Conservation (phyloP, 2,329 filamentous ascomycete genomes). For the Nannizziopsis arthrosporioides region DNA sequence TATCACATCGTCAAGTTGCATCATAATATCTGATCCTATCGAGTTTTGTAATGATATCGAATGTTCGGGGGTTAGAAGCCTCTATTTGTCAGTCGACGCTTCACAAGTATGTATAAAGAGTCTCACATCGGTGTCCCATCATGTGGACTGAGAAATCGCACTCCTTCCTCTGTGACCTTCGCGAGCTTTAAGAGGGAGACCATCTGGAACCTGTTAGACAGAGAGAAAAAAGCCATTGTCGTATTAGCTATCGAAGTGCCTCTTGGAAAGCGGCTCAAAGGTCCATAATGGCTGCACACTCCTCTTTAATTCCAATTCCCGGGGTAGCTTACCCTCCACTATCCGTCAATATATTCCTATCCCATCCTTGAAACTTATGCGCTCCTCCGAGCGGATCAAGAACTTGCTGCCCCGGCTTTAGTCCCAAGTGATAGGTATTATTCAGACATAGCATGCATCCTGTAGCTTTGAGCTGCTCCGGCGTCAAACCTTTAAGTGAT, state of each 20-base stretch:
- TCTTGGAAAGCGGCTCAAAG: not conserved
- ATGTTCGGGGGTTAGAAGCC: constrained; percentile 88
- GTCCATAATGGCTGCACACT: not conserved
- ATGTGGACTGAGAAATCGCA: constrained; percentile 90
- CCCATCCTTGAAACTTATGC: constrained; percentile 90
- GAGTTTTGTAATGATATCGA: constrained; percentile 93
- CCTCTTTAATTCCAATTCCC: too few relatives aligned
- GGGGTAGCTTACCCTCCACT: constrained; percentile 38
- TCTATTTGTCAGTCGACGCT: constrained; percentile 19
- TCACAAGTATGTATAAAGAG: not conserved
- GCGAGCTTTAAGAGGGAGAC: constrained; percentile 89
- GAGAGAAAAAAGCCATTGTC: constrained; percentile 10
- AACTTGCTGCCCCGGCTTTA: constrained; percentile 87
- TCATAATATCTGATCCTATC: constrained; percentile 97
- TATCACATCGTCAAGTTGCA: constrained; percentile 98
- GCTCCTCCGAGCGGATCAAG: constrained; percentile 81
- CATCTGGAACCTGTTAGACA: constrained; percentile 74
- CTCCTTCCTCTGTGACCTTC: constrained; percentile 87
- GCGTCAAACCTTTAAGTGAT: constrained; percentile 86
- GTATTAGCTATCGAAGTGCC: constrained; percentile 2
- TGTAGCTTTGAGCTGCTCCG: constrained; percentile 79
- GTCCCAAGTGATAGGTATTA: constrained; percentile 92
- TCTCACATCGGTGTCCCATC: constrained; percentile 77
- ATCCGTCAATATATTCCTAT: constrained; percentile 80
- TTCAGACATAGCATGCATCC: constrained; percentile 86